Conservation (phyloP, 2,329 filamentous ascomycete species). For the Colletotrichum sidae region DNA sequence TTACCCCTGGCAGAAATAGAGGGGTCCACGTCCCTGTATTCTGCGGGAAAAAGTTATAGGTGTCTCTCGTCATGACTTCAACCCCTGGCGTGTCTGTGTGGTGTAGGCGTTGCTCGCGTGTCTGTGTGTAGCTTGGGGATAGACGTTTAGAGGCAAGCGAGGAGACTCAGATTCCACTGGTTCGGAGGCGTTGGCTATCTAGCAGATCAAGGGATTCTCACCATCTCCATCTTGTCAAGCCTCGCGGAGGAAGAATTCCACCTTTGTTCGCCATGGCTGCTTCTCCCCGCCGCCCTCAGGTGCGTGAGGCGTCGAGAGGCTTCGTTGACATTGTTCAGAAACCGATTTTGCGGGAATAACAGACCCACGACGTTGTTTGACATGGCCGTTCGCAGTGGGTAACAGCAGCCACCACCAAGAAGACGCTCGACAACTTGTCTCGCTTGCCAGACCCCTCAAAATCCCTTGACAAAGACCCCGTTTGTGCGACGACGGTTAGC, state of each 20-base stretch:
- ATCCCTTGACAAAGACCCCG: too few species aligned
- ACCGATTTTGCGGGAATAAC: too few species aligned
- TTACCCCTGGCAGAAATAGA: conserved; percentile 23
- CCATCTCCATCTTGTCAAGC: conserved; percentile 2
- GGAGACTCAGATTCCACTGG: not conserved
- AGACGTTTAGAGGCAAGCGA: too few species aligned
- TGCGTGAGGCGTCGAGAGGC: conserved; percentile 1
- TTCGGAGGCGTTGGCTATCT: not conserved
- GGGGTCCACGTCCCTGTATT: conserved; percentile 5
- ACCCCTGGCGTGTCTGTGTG: too few species aligned
- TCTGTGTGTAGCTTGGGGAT: too few species aligned
- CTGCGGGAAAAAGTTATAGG: not conserved
- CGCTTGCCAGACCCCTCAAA: too few species aligned
- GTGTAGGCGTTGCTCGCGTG: too few species aligned
- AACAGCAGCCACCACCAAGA: too few species aligned
- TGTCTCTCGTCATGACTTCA: not conserved
- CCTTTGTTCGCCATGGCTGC: not conserved
- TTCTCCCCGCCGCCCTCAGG: not conserved
- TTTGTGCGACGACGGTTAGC: too few species aligned
- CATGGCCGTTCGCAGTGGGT: too few species aligned
- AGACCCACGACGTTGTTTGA: too few species aligned
- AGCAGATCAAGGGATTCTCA: conserved; percentile 22
- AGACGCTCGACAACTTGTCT: too few species aligned
- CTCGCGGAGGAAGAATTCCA: not conserved
- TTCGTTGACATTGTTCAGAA: not conserved